These are phyloP conservation scores for Penicillium macrosclerotiorum DNA, from an alignment of 495 filamentous ascomycete genomes.

Conservation along the genomic window DNA sequence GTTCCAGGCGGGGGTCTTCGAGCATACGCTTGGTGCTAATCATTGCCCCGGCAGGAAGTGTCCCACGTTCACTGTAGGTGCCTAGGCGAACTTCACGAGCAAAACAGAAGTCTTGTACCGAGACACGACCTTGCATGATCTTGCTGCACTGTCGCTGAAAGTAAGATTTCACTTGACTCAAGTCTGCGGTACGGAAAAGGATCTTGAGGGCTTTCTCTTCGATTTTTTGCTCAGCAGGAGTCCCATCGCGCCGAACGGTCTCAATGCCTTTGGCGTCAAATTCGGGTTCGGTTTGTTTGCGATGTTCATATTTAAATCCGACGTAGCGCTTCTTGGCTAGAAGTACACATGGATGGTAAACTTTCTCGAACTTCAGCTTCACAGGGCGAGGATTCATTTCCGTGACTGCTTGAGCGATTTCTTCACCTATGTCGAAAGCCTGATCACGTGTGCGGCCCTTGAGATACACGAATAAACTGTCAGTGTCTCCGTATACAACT, in stretches of 20 bases:
- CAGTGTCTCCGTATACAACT: constrained; percentile 97
- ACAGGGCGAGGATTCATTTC: constrained; percentile 87
- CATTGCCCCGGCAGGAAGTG: constrained; percentile 80
- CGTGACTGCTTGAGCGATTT: constrained; percentile 88
- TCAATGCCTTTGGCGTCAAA: constrained; percentile 99
- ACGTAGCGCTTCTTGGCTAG: constrained; percentile 98
- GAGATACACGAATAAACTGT: constrained; percentile 91
- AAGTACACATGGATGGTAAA: constrained; percentile 91
- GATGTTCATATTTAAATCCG: constrained; percentile 91
- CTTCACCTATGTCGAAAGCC: constrained; percentile 88
- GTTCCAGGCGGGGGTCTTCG: constrained; percentile 79
- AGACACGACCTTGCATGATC: constrained; percentile 86
- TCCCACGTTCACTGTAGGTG: constrained; percentile 77
- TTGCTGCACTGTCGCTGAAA: constrained; percentile 89
- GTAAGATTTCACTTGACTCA: constrained; percentile 86
- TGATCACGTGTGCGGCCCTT: constrained; percentile 82
- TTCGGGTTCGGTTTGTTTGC: constrained; percentile 73
- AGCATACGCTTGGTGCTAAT: constrained; percentile 84
- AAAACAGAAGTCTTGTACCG: constrained; percentile 94
- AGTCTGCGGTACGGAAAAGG: constrained; percentile 83
- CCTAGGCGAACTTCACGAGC: constrained; percentile 89
- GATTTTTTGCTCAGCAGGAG: constrained; percentile 93
- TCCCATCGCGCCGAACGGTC: constrained; percentile 92
- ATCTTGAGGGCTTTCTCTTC: constrained; percentile 91
- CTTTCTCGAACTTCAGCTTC: constrained; percentile 98